Evolutionary conservation across 257 asterid species (phyloP).

Genomic region (Ocimum tenuiflorum): DNA sequence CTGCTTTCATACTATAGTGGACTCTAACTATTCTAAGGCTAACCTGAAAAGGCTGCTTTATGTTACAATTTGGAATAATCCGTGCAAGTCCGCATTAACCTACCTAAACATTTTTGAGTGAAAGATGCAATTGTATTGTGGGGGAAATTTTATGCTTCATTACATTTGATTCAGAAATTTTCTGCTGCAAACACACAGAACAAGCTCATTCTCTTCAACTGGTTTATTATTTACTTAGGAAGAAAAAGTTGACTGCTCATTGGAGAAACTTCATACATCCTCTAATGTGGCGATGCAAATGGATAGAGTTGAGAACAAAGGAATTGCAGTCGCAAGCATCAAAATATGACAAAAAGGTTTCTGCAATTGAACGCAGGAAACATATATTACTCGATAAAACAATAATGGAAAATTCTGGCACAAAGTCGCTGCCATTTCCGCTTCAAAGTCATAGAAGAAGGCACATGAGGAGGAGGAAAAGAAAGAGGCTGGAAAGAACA

Average conservation of each 20-base stretch:
- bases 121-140: background rate
- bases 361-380: slow-evolving; percentile 38
- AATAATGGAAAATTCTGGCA: slow-evolving; percentile 42
- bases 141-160: background rate
- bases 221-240: slow-evolving; percentile 40
- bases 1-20: no score
- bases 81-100: background rate
- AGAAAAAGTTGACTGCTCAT: slow-evolving; percentile 67
- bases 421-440: slow-evolving; percentile 46
- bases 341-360: slow-evolving; percentile 38
- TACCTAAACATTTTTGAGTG: background rate
- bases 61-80: no score
- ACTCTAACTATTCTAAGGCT: no score
- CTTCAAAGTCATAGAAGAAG: slow-evolving; percentile 32
- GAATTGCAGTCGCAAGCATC: slow-evolving; percentile 58
- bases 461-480: slow-evolving; percentile 59
- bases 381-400: slow-evolving; percentile 33
- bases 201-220: slow-evolving; percentile 4
- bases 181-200: background rate
- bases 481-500: slow-evolving; percentile 60
- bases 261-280: slow-evolving; percentile 83
- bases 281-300: slow-evolving; percentile 92
- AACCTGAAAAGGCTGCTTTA: no score
- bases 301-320: slow-evolving; percentile 73
- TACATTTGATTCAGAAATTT: background rate